Percentiles rank a stretch among this genome's conserved stretches.
phyloP scores from a whole-genome alignment of 352 stramenopile genomes.

The Globisporangium cederbergense region DNA sequence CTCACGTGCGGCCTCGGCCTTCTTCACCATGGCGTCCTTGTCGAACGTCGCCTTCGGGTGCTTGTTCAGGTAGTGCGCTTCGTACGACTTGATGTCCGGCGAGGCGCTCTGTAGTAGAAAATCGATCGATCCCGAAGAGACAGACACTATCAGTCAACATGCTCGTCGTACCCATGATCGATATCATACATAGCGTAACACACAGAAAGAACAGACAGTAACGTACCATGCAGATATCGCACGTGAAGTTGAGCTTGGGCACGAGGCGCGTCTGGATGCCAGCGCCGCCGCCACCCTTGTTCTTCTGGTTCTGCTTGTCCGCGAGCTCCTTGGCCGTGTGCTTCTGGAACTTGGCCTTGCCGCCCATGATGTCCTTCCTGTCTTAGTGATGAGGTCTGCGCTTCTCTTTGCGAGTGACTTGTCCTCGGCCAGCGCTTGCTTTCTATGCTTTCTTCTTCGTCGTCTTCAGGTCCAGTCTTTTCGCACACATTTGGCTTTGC shows the following conservation, averaged over 20 bases:
- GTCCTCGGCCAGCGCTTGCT: neutral
- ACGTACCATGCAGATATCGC: slow-evolving; percentile 63
- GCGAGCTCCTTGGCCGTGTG: slow-evolving; percentile 67
- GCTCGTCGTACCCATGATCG: neutral
- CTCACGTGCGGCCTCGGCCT: slow-evolving; percentile 47
- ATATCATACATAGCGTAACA: neutral
- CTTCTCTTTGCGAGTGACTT: slow-evolving; percentile 5
- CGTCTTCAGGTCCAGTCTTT: slow-evolving; percentile 4
- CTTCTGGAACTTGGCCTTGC: slow-evolving; percentile 80
- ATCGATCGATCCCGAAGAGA: neutral
- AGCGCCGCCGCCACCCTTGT: slow-evolving; percentile 52
- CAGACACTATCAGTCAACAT: neutral
- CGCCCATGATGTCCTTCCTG: slow-evolving; percentile 37
- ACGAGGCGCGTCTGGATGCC: slow-evolving; percentile 32
- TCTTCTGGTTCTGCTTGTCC: slow-evolving; percentile 42
- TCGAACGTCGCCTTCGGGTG: slow-evolving; percentile 54
- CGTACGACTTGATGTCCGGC: slow-evolving; percentile 61
- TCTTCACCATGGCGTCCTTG: slow-evolving; percentile 41
- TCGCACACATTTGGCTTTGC: slow-evolving; percentile 2
- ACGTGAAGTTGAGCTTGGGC: slow-evolving; percentile 68
- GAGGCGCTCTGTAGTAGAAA: slow-evolving; percentile 33
- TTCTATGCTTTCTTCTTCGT: neutral
- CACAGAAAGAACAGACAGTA: neutral
- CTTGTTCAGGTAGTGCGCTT: slow-evolving; percentile 58
- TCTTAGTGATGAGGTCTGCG: neutral